phyloP scores from a whole-genome alignment of 2,329 filamentous ascomycete species.

The Apiospora aurea region DNA sequence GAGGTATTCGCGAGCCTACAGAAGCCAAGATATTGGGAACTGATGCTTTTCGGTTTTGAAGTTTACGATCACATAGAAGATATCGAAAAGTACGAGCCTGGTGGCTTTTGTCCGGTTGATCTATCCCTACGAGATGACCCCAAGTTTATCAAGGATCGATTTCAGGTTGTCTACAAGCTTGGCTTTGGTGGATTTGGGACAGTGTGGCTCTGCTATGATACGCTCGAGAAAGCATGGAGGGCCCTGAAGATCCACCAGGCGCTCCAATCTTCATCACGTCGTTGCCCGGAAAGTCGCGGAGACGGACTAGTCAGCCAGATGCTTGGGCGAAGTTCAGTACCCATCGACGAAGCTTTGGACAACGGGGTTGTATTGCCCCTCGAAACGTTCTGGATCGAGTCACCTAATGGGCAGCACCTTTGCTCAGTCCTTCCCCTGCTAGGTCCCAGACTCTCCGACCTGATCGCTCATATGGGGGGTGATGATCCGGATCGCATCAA shows the following conservation, averaged over 20 bases:
- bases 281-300: neutral
- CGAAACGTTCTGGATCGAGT: neutral
- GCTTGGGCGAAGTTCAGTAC: neutral
- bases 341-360: neutral
- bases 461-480: neutral
- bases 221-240: neutral
- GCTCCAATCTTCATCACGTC: neutral
- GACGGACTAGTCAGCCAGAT: neutral
- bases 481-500: neutral
- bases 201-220: slow-evolving; percentile 12
- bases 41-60: neutral
- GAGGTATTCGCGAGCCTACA: neutral
- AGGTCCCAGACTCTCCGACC: neutral
- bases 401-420: neutral
- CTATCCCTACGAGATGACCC: neutral
- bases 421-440: neutral
- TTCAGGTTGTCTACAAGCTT: neutral
- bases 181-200: neutral
- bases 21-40: neutral
- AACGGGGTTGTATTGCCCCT: neutral
- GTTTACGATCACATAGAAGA: neutral
- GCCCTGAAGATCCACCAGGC: slow-evolving; percentile 4
- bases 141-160: neutral
- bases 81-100: neutral
- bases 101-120: slow-evolving; percentile 3